Evolutionary conservation across 495 filamentous ascomycete genomes (phyloP).

Genomic region (Neurospora sp.): DNA sequence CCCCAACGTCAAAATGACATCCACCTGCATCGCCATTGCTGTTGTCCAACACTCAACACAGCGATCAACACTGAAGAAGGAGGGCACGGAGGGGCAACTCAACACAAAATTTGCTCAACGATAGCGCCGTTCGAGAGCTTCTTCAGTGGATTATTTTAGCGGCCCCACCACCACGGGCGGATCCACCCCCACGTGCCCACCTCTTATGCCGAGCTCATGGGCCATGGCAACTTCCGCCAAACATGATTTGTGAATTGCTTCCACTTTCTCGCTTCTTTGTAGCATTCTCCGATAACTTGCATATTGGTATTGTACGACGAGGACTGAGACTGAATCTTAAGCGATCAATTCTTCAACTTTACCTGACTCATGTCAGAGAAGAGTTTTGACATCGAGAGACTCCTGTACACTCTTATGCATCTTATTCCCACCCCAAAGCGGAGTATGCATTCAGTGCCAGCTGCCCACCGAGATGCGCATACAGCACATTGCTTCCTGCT

Average conservation of each 20-base stretch:
- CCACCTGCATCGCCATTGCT: background rate
- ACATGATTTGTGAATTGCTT: background rate
- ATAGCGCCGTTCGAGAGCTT: background rate
- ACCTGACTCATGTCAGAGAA: background rate
- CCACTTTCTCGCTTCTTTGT: background rate
- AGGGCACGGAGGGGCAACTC: constrained; percentile 1
- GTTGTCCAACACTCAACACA: background rate
- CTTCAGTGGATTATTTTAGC: background rate
- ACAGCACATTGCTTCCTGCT: constrained; percentile 47
- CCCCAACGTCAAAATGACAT: background rate
- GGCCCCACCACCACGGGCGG: background rate
- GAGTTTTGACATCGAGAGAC: too few species aligned
- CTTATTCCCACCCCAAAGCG: constrained; percentile 5
- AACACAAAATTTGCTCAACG: constrained; percentile 14
- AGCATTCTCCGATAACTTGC: background rate
- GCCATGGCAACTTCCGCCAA: background rate
- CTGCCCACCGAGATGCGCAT: constrained; percentile 56
- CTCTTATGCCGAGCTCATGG: background rate
- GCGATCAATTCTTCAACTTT: background rate
- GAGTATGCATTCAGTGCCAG: constrained; percentile 51
- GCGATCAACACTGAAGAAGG: background rate
- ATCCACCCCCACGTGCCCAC: background rate
- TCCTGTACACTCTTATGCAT: background rate
- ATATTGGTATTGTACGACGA: background rate
- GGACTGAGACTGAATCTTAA: background rate